Conservation (phyloP, 345 rosid species). For the Geranium rotundifolium region DNA sequence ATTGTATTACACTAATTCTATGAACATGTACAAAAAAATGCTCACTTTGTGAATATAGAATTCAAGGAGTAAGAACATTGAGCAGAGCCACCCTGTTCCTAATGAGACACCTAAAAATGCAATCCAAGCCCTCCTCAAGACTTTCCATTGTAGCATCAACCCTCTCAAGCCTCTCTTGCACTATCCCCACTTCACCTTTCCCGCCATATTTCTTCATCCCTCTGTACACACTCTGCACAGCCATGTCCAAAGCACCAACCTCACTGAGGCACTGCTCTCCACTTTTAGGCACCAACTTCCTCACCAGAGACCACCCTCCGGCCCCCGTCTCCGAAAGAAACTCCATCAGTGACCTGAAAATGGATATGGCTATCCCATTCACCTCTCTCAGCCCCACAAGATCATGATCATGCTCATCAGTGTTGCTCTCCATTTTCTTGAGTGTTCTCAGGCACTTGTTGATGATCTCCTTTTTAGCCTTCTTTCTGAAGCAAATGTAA, state of each 20-base stretch:
- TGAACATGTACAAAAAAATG: too few species aligned
- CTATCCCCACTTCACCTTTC: conserved; percentile 6
- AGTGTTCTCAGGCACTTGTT: conserved; percentile 11
- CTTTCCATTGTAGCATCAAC: conserved; percentile 24
- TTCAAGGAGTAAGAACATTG: background rate
- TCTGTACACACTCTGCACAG: conserved; percentile 1
- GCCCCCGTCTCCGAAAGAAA: conserved; percentile 15
- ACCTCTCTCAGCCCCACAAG: conserved; percentile 15
- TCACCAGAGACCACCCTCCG: conserved; percentile 21
- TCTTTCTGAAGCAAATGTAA: conserved; percentile 19
- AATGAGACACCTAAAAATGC: conserved; percentile 32
- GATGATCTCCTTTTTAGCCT: conserved; percentile 9
- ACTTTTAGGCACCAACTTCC: conserved; percentile 22
- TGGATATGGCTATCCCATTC: conserved; percentile 8
- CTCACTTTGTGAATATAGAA: too few species aligned
- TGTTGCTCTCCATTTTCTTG: conserved; percentile 14
- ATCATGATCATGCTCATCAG: conserved; percentile 2
- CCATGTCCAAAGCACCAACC: conserved; percentile 29
- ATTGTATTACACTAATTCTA: too few species aligned
- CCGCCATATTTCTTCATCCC: background rate
- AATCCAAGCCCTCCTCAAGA: conserved; percentile 37
- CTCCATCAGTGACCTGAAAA: conserved; percentile 14
- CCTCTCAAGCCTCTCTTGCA: conserved; percentile 19
- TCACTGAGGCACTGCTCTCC: conserved; percentile 18
- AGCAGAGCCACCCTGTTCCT: conserved; percentile 29